Conservation (phyloP, 1,284 basidiomycete genomes). For the Porogramme epimiltina region DNA sequence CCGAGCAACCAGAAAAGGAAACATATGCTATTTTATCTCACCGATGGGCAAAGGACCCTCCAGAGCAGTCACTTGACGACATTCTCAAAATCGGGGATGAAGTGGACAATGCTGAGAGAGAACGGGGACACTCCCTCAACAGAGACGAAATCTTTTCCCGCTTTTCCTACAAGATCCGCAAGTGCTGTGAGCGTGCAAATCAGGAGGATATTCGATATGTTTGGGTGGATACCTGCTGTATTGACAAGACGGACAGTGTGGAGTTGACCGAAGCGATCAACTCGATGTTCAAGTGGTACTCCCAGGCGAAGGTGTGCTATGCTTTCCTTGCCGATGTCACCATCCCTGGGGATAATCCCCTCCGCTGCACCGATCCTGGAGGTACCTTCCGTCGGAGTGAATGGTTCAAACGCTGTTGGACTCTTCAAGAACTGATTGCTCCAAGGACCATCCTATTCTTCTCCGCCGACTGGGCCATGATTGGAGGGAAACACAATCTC, state of each 20-base stretch:
- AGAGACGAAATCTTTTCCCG: too few species aligned
- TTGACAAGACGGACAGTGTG: not conserved
- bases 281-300: not conserved
- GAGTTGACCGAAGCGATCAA: not conserved
- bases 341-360: too few species aligned
- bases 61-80: too few species aligned
- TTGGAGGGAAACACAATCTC: not conserved
- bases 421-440: not conserved
- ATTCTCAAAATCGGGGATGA: too few species aligned
- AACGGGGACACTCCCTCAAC: too few species aligned
- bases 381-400: not conserved
- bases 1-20: too few species aligned
- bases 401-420: not conserved
- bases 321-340: not conserved
- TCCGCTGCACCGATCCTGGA: too few species aligned
- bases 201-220: not conserved
- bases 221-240: not conserved
- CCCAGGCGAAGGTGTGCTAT: not conserved
- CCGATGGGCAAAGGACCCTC: too few species aligned
- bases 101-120: too few species aligned
- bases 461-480: not conserved
- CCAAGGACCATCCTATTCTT: not conserved
- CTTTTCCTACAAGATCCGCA: not conserved
- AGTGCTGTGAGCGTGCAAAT: not conserved
- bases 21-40: too few species aligned